Evolutionary conservation across 2,329 filamentous ascomycete genomes (phyloP), one percentile per base, ranked within the genome.

Genomic region (Colletotrichum karsti): DNA sequence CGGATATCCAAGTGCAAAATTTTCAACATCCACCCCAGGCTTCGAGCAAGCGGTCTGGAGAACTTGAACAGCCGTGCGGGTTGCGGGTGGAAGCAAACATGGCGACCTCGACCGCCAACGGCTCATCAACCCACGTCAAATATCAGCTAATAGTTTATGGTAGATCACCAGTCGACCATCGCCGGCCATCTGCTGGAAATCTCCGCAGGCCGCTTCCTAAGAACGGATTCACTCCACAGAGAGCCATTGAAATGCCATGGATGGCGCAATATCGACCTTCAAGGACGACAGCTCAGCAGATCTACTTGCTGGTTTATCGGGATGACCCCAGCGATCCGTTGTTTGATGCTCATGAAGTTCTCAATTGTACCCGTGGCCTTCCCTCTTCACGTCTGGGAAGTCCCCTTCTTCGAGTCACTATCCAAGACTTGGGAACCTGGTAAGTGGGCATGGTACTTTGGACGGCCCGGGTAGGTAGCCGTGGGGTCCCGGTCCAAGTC

Each of bases 261-360:
- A 67, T 62, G 63, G 63, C 66, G 56, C 62, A 69, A 69, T 67
- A 44, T 67, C 62, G 20, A 61, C 48, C 33, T 30, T 50, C 55
- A 69, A 67, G 66, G 62, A 69, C 55, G 48, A 46, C 37, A 62
- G 56, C 50, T 60, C 26, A 50, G 42, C 48, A 69, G 62, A 60
- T 61, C 62, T 42, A 61, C 26, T 62, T 20, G 42, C 54, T 51
- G 48, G 50, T 46, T 24, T 22, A 18, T 65, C 59, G 37, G 58
- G 68, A 54, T 56, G 28, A 39, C 58, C 67, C 58, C 46, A 35
- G 67, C 41, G 39, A 55, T 48, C 26, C 26, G 28, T 58, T n/a
- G 67, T 68, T 68, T 68, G 67, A 67, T 69, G 58, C 63, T 67
- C 57, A 67, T 65, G 60, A 67, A 65, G 53, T 54, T 67, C 60